Evolutionary conservation across 495 filamentous ascomycete species (phyloP).

Genomic region (Annulohypoxylon bovei): DNA sequence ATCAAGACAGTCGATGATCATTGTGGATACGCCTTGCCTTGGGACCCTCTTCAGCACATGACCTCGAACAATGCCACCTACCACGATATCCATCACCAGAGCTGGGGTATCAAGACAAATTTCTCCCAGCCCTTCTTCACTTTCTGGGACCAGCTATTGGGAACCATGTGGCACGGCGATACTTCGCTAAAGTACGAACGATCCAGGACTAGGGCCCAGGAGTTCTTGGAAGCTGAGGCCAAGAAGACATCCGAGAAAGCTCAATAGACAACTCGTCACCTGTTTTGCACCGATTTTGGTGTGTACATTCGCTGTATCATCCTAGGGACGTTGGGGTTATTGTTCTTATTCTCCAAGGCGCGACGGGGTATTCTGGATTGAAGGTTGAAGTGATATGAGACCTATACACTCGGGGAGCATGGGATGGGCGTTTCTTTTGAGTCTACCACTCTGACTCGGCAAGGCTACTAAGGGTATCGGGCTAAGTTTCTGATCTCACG

Average conservation of each 20-base stretch:
- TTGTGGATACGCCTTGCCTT: conserved; percentile 94
- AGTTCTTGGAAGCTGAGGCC: conserved; percentile 44
- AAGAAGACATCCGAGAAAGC: conserved; percentile 49
- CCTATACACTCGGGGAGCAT: conserved; percentile 34
- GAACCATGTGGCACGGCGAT: conserved; percentile 77
- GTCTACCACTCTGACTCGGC: conserved; percentile 19
- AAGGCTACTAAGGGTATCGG: conserved; percentile 9
- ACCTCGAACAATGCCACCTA: conserved; percentile 94
- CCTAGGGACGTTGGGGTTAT: conserved; percentile 41
- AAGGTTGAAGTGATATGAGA: conserved; percentile 35
- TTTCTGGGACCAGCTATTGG: conserved; percentile 79
- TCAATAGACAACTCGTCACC: conserved; percentile 36
- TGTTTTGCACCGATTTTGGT: conserved; percentile 26
- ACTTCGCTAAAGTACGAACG: conserved; percentile 54
- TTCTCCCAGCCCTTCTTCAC: conserved; percentile 86
- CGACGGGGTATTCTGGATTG: conserved; percentile 35
- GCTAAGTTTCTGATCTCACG: not conserved
- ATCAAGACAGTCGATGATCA: conserved; percentile 98
- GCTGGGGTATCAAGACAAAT: conserved; percentile 94
- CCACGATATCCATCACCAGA: conserved; percentile 98
- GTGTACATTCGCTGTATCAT: conserved; percentile 47
- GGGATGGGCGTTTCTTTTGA: conserved; percentile 32
- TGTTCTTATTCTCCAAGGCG: conserved; percentile 31
- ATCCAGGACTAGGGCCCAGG: conserved; percentile 46
- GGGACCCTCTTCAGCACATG: conserved; percentile 90